A percentile compares a stretch with the other conserved stretches of the same genome.
Evolutionary conservation across 108 stramenopile species (phyloP).

Genomic region (Skeletonema costatum): DNA sequence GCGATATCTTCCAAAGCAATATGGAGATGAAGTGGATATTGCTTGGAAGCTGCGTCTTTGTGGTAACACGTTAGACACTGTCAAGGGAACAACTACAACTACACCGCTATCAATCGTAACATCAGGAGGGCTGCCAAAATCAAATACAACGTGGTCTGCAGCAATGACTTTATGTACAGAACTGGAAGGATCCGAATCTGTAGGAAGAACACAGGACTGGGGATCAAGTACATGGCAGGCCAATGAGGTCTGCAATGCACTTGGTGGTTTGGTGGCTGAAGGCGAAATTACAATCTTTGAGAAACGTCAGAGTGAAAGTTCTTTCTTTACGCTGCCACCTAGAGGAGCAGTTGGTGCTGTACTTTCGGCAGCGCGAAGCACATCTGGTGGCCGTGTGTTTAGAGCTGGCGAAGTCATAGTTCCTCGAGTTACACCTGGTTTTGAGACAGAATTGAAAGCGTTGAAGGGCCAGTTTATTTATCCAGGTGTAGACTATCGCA

Average conservation of each 20-base stretch:
- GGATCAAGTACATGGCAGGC: constrained; percentile 48
- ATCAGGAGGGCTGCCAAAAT: constrained; percentile 51
- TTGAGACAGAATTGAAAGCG: constrained; percentile 15
- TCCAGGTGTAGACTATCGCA: constrained; percentile 53
- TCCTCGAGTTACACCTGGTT: constrained; percentile 23
- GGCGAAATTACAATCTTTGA: constrained; percentile 46
- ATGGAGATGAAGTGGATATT: constrained; percentile 59
- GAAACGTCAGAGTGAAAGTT: constrained; percentile 36
- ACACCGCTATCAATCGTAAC: constrained; percentile 35
- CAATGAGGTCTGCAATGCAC: constrained; percentile 26
- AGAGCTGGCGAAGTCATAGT: constrained; percentile 64
- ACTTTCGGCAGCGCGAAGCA: constrained; percentile 1
- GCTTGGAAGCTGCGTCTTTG: constrained; percentile 50
- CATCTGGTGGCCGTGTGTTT: constrained; percentile 22
- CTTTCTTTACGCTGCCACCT: constrained; percentile 29
- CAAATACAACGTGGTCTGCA: constrained; percentile 52
- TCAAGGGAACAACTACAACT: neutral
- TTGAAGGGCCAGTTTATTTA: constrained; percentile 42
- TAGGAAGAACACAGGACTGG: constrained; percentile 56
- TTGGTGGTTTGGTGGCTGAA: constrained; percentile 29
- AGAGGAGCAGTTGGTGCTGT: constrained; percentile 48
- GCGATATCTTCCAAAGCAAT: constrained; percentile 44
- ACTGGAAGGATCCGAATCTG: constrained; percentile 43
- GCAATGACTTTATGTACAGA: constrained; percentile 57
- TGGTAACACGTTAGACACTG: neutral